A percentile compares a stretch with the other conserved stretches of the same genome.
These are phyloP conservation scores for Dactylellina haptotyla DNA, from an alignment of 2,329 filamentous ascomycete genomes.

Conservation along the genomic window DNA sequence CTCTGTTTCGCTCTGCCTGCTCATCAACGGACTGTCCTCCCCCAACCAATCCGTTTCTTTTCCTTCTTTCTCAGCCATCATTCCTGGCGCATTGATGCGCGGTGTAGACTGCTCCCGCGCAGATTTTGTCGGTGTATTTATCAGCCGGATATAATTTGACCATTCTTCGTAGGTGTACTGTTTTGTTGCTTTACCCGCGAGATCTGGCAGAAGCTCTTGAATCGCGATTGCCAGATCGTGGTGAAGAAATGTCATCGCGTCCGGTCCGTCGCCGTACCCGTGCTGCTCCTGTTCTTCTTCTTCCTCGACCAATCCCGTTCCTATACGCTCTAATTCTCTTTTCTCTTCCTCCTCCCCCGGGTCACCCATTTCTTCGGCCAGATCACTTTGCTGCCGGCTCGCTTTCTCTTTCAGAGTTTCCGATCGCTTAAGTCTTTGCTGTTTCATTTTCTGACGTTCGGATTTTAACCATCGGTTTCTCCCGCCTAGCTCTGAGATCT, in stretches of 20 bases:
- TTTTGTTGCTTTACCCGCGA: slow-evolving; percentile 65
- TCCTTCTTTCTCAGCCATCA: slow-evolving; percentile 69
- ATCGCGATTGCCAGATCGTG: slow-evolving; percentile 47
- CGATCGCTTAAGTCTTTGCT: slow-evolving; percentile 58
- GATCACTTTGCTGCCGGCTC: slow-evolving; percentile 62
- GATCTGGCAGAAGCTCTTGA: slow-evolving; percentile 42
- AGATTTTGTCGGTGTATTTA: slow-evolving; percentile 65
- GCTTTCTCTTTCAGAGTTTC: slow-evolving; percentile 61
- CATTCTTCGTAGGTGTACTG: slow-evolving; percentile 84
- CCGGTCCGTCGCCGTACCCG: slow-evolving; percentile 27
- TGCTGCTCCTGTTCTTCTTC: slow-evolving; percentile 59
- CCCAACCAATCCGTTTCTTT: slow-evolving; percentile 79
- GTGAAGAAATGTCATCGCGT: slow-evolving; percentile 6
- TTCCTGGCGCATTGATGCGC: slow-evolving; percentile 59
- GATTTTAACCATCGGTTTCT: slow-evolving; percentile 58
- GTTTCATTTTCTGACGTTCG: slow-evolving; percentile 65
- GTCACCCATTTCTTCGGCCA: slow-evolving; percentile 57
- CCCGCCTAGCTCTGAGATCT: slow-evolving; percentile 20
- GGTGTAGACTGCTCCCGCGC: slow-evolving; percentile 60
- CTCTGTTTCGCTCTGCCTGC: slow-evolving; percentile 71
- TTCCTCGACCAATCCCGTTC: slow-evolving; percentile 54
- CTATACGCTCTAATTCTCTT: slow-evolving; percentile 19
- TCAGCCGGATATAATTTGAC: slow-evolving; percentile 82
- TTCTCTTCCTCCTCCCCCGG: slow-evolving; percentile 43
- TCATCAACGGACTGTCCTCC: slow-evolving; percentile 74